phyloP scores from a whole-genome alignment of 148 eudicot genomes.

The Salicornia ramosissima region DNA sequence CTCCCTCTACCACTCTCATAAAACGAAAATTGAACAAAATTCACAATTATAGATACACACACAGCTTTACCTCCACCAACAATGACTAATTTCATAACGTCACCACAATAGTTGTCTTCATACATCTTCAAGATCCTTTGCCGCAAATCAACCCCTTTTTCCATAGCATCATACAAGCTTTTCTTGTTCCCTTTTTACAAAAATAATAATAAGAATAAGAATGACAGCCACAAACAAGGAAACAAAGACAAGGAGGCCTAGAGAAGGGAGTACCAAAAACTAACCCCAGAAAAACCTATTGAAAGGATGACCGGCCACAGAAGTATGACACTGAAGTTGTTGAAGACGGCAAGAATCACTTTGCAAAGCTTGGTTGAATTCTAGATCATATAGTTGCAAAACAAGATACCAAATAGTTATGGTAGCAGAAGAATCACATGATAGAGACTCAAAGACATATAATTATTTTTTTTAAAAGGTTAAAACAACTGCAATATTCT shows the following conservation, averaged over 20 bases:
- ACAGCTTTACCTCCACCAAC: conserved; percentile 78
- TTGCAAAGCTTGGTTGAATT: conserved; percentile 93
- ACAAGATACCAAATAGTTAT: conserved; percentile 8
- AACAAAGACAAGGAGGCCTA: conserved; percentile 8
- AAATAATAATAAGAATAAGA: conserved; percentile 16
- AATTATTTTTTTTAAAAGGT: no score
- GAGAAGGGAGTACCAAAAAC: conserved; percentile 15
- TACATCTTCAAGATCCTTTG: conserved; percentile 69
- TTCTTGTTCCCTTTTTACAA: conserved; percentile 90
- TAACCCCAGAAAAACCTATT: conserved; percentile 92
- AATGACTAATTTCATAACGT: conserved; percentile 77
- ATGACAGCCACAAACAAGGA: conserved; percentile 12
- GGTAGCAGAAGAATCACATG: conserved; percentile 3
- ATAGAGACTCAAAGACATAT: neutral
- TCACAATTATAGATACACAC: neutral
- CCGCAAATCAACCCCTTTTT: conserved; percentile 79
- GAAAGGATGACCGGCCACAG: conserved; percentile 66
- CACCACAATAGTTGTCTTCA: conserved; percentile 63
- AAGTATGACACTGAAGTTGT: conserved; percentile 90
- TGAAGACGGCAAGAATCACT: conserved; percentile 93
- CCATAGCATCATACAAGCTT: conserved; percentile 89
- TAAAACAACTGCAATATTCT: neutral
- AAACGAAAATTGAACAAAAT: neutral
- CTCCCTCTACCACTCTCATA: no score
- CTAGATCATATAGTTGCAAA: conserved; percentile 31